phyloP scores from a whole-genome alignment of 768 basidiomycete genomes.

The Termitomyces eurrhizus region DNA sequence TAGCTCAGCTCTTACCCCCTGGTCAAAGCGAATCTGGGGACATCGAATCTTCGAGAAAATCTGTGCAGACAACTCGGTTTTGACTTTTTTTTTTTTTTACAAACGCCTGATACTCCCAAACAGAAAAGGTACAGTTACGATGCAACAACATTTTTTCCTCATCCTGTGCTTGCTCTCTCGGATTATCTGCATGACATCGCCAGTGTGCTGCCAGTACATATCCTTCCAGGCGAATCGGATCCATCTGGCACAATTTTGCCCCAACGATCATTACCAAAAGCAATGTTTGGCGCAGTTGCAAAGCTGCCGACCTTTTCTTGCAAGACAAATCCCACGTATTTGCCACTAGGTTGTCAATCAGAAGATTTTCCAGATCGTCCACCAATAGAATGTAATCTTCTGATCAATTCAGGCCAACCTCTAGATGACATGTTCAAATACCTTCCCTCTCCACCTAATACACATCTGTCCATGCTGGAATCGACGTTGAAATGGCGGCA shows the following conservation, averaged over 20 bases:
- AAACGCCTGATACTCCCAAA: slow-evolving; percentile 4
- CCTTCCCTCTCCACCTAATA: slow-evolving; percentile 63
- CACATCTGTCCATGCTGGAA: slow-evolving; percentile 70
- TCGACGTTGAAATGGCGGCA: slow-evolving; percentile 90
- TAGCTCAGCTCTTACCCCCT: slow-evolving; percentile 45
- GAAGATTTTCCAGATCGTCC: slow-evolving; percentile 16
- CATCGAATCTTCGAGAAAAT: slow-evolving; percentile 42
- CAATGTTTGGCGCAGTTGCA: slow-evolving; percentile 76
- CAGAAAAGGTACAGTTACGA: slow-evolving; percentile 71
- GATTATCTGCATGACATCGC: slow-evolving; percentile 72
- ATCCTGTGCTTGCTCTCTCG: slow-evolving; percentile 71
- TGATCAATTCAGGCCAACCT: slow-evolving; percentile 91
- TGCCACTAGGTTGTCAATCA: slow-evolving; percentile 50
- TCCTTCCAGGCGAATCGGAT: slow-evolving; percentile 86
- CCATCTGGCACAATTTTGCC: slow-evolving; percentile 88
- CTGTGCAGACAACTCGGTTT: slow-evolving; percentile 34
- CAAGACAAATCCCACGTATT: slow-evolving; percentile 89
- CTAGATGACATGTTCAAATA: slow-evolving; percentile 96
- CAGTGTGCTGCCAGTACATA: slow-evolving; percentile 75
- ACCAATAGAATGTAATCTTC: slow-evolving; percentile 48
- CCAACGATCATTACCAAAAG: slow-evolving; percentile 88
- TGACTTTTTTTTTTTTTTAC: not conserved
- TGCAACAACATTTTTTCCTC: slow-evolving; percentile 60
- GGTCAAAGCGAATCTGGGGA: slow-evolving; percentile 28
- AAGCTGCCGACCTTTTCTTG: slow-evolving; percentile 61